Base-by-base conservation (phyloP, 345 rosid species). In the Trapa bicornis region DNA sequence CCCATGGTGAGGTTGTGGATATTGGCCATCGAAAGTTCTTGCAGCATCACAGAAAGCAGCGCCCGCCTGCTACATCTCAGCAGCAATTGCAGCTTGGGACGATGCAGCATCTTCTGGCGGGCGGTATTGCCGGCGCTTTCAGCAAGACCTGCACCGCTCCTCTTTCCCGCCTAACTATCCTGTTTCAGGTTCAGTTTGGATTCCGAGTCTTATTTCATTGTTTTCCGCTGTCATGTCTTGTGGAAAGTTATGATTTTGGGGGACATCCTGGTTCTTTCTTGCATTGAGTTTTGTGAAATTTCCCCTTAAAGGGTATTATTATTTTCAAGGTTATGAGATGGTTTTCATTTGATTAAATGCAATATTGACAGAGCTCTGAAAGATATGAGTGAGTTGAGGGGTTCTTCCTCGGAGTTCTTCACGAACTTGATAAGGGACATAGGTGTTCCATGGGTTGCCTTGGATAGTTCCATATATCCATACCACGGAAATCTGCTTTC, bases 101-200 rank as follows among this genome's bases (percentile, higher is more conserved):
- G 70, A 58, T 80, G 37, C 80, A 80, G 75, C 87, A 86, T 78
- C 83, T 94, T 35, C 65, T 91, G 15, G 93, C 99, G 10, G 96
- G 99, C 48, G 97, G 99, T 41, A 68, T 94, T 60, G 96, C 97
- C 17, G 99, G 99, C 36, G 99, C 97, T 64, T 84, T 94, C 67
- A 81, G 96, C 86, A 94, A 94, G 78, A 94, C 99, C 6, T 91
- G 97, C 60, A 95, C 99, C 3, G 99, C 99, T 32, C 99, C 99
- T 79, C 87, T 91, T 1, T 88, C 96, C 70, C 96, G 99, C 57
- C 90, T 95, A 69, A 91, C 97, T 67, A 94, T 95, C 77, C 82
- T 95, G 57, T 85, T 91, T 70, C 99, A 95, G 97, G 99, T 91
- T 33, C 50, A 33, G 61, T 72, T 50, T 50, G 64, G 14, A 17